Evolutionary conservation across 202 grass and related monocot species (phyloP).

Genomic region (Digitaria exilis): DNA sequence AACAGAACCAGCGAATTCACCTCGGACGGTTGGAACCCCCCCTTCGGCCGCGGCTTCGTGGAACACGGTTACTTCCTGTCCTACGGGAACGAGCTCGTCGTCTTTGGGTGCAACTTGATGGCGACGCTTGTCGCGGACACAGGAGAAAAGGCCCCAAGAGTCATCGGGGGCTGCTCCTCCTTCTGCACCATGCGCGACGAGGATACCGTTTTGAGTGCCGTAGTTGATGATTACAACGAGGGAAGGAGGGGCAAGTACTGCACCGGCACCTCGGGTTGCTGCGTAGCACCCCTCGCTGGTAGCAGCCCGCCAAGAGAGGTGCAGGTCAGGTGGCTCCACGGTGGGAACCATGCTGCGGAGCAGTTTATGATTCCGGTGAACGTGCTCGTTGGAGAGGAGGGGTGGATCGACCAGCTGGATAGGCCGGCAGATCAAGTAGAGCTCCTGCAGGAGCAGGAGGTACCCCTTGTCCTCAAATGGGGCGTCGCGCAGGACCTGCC

Average conservation of each 20-base stretch:
- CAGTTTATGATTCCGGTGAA: too few relatives aligned
- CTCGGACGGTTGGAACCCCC: not conserved
- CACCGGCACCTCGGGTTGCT: not conserved
- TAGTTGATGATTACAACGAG: too few relatives aligned
- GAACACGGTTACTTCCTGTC: not conserved
- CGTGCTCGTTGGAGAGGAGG: not conserved
- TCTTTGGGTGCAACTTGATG: not conserved
- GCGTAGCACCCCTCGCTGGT: not conserved
- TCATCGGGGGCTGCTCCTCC: not conserved
- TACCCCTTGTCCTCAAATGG: too few relatives aligned
- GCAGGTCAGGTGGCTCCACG: not conserved
- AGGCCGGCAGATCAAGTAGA: too few relatives aligned
- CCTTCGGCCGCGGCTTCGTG: not conserved
- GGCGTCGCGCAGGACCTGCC: too few relatives aligned
- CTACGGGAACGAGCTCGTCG: not conserved
- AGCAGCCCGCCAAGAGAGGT: too few relatives aligned
- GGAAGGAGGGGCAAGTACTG: not conserved
- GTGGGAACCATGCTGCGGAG: too few relatives aligned
- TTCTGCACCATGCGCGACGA: not conserved
- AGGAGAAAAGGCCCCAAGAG: too few relatives aligned
- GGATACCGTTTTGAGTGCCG: too few relatives aligned
- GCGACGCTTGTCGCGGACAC: not conserved
- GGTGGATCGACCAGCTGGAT: too few relatives aligned
- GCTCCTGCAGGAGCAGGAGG: too few relatives aligned
- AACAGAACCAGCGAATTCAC: not conserved